Percentiles rank a stretch among this genome's conserved stretches.
Evolutionary conservation across 1,284 basidiomycete species (phyloP).

Genomic region (Pulveroboletus sp.): DNA sequence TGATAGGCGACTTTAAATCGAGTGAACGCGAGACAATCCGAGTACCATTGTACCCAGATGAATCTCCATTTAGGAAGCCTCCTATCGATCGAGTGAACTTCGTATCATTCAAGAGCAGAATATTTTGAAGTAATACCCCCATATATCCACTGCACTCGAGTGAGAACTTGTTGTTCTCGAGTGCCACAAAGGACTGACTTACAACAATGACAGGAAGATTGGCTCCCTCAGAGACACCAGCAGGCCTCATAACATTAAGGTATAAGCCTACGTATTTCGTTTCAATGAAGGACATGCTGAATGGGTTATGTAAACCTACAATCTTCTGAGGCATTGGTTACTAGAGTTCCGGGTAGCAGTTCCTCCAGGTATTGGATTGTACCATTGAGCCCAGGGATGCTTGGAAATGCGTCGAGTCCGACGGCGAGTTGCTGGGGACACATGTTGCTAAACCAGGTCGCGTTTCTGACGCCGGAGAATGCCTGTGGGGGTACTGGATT

Average conservation of each 20-base stretch:
- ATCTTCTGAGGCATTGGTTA: background rate
- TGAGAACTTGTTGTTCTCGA: background rate
- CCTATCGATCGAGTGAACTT: conserved; percentile 2
- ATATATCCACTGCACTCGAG: conserved; percentile 12
- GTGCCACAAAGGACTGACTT: background rate
- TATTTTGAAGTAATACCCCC: conserved; percentile 12
- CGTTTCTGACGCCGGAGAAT: background rate
- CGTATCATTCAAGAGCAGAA: background rate
- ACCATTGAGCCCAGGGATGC: background rate
- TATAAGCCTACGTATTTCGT: conserved; percentile 8
- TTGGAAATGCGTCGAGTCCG: background rate
- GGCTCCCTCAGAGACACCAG: conserved; percentile 1
- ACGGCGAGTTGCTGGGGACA: background rate
- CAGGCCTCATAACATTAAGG: conserved; percentile 23
- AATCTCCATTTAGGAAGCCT: conserved; percentile 21
- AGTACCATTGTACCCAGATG: conserved; percentile 23
- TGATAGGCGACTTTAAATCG: conserved; percentile 24
- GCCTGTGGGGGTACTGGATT: background rate
- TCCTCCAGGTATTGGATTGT: background rate
- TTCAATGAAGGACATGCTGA: background rate
- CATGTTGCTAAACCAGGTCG: background rate
- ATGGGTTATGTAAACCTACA: background rate
- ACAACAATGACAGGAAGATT: conserved; percentile 27
- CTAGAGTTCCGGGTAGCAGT: background rate
- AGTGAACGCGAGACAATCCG: conserved; percentile 30